phyloP scores from a whole-genome alignment of 2,329 filamentous ascomycete genomes.

The Clathrospora elynae region DNA sequence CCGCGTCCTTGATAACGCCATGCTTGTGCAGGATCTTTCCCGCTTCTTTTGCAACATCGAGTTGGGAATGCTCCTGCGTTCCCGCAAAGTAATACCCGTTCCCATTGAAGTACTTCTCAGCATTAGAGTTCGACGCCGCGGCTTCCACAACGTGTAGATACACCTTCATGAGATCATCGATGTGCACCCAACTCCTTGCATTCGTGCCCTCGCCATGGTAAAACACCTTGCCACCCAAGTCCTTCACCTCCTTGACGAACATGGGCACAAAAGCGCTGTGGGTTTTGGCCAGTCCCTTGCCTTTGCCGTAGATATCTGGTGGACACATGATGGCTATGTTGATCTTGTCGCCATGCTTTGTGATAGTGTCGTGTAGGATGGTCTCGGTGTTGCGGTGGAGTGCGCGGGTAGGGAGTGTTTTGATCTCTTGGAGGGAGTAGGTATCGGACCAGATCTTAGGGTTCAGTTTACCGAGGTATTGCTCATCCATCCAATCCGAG shows the following conservation, averaged over 20 bases:
- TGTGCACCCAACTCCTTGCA: conserved; percentile 59
- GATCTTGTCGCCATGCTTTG: conserved; percentile 49
- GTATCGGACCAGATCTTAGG: conserved; percentile 62
- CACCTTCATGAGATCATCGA: conserved; percentile 64
- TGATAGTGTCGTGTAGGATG: conserved; percentile 61
- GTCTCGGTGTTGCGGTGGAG: conserved; percentile 71
- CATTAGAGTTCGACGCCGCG: conserved; percentile 46
- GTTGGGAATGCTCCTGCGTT: conserved; percentile 44
- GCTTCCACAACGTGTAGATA: conserved; percentile 61
- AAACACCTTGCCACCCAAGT: conserved; percentile 52
- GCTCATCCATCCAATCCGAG: conserved; percentile 50
- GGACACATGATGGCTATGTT: conserved; percentile 62
- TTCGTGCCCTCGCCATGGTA: conserved; percentile 62
- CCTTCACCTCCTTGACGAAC: conserved; percentile 46
- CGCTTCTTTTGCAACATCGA: conserved; percentile 30
- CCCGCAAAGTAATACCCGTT: conserved; percentile 56
- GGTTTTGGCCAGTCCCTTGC: conserved; percentile 59
- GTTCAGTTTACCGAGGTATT: conserved; percentile 27
- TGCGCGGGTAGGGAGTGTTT: conserved; percentile 59
- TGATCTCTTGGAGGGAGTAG: conserved; percentile 56
- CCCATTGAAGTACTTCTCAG: conserved; percentile 61
- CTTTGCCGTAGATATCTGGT: conserved; percentile 65
- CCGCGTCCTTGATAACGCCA: conserved; percentile 26
- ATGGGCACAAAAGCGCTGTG: conserved; percentile 52
- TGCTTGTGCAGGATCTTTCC: conserved; percentile 35